Evolutionary conservation across 1,139 yeast genomes (phyloP), one percentile per base, ranked within the genome.

Genomic region (Protomyces macrosporus): DNA sequence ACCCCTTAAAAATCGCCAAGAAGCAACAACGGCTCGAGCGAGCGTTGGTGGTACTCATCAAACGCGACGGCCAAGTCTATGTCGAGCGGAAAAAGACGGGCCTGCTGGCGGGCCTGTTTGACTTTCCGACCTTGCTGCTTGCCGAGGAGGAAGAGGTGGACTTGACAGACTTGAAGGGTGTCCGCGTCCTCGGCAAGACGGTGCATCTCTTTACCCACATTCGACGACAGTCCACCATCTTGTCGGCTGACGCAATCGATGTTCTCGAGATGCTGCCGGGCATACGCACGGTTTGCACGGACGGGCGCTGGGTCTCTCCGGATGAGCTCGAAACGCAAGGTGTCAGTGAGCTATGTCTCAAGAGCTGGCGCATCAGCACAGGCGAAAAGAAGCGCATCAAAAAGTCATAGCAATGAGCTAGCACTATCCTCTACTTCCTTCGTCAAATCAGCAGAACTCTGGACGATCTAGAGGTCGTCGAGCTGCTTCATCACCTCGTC

Each of bases 401-500:
- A n/a, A 42, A 42, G 45, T 14, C 48, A n/a, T 14, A 42, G 23
- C 32, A 42, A 2, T 14, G 23, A 23, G 23, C 23, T 23, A 23
- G 23, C 23, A 23, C 23, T 23, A 23, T 23, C 23, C 23, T 23
- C 23, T 23, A 23, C 23, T 23, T 23, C 23, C 23, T 23, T 23
- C 23, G 23, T 23, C 23, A 23, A 2, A 23, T 23, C 23, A 23
- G 23, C 23, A 23, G 23, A 23, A 23, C 23, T 9, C 32, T n/a
- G 48, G 9, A 4, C n/a, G 6, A n/a, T 14, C 64, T 65, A 69
- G 51, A 69, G 60, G 30, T 64, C 67, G 77, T 90, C 97, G 78
- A 90, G 86, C 79, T 90, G 96, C 76, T 88, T 90, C 76, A 89
- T 85, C 79, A 93, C 90, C 79, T 91, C 97, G 70, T 88, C 95